Evolutionary conservation across 169 alveolate genomes (phyloP).

Genomic region (Perkinsus marinus): DNA sequence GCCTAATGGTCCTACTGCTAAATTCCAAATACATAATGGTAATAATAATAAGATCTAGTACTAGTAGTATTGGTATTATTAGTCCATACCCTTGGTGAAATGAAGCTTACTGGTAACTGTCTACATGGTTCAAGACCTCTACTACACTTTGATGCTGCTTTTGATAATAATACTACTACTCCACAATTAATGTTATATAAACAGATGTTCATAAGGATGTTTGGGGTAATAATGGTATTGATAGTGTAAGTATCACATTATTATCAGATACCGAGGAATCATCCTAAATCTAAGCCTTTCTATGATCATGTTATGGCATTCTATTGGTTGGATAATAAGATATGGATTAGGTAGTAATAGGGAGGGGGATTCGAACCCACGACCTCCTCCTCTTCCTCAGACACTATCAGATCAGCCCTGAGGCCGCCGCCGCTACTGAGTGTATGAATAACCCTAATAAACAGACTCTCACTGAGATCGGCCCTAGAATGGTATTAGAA

Average conservation of each 20-base stretch:
- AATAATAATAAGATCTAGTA: neutral
- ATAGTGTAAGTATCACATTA: slow-evolving; percentile 37
- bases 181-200: slow-evolving; percentile 27
- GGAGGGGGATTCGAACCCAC: no score
- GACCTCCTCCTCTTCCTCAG: slow-evolving; percentile 24
- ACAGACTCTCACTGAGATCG: slow-evolving; percentile 53
- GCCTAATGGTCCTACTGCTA: slow-evolving; percentile 86
- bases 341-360: slow-evolving; percentile 47
- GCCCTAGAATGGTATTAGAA: slow-evolving; percentile 73
- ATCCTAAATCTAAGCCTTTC: slow-evolving; percentile 88
- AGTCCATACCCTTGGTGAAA: slow-evolving; percentile 78
- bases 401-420: slow-evolving; percentile 44
- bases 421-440: slow-evolving; percentile 28
- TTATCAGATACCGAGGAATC: slow-evolving; percentile 80
- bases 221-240: neutral
- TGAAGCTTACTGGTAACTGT: slow-evolving; percentile 83
- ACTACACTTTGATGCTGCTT: slow-evolving; percentile 59
- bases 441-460: slow-evolving; percentile 43
- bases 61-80: neutral
- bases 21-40: slow-evolving; percentile 66
- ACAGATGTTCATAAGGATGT: slow-evolving; percentile 16
- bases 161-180: slow-evolving; percentile 4
- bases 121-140: slow-evolving; percentile 77
- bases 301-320: slow-evolving; percentile 80
- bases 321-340: slow-evolving; percentile 52